Evolutionary conservation across 495 filamentous ascomycete species (phyloP).

Genomic region (Podospora pseudocomata): DNA sequence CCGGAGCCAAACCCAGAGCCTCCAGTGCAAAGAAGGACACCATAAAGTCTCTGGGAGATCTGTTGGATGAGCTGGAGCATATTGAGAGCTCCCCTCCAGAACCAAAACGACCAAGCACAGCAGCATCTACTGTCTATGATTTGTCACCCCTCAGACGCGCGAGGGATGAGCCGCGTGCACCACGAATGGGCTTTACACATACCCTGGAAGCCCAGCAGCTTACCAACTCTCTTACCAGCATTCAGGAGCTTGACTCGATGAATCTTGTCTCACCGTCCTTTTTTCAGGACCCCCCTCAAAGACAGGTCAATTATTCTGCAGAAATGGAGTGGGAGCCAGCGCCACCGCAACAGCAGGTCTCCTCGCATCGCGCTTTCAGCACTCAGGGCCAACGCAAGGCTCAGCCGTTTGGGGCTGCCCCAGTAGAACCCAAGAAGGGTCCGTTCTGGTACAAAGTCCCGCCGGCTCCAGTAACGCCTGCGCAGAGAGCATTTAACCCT

Average conservation of each 20-base stretch:
- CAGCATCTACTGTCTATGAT: neutral
- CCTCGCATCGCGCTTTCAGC: slow-evolving; percentile 49
- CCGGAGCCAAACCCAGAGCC: neutral
- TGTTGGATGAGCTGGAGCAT: slow-evolving; percentile 48
- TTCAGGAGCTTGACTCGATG: slow-evolving; percentile 20
- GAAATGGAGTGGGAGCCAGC: slow-evolving; percentile 81
- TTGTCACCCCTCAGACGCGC: slow-evolving; percentile 2
- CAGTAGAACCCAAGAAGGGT: slow-evolving; percentile 38
- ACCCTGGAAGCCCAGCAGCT: slow-evolving; percentile 9
- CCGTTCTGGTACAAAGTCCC: slow-evolving; percentile 61
- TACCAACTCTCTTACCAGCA: slow-evolving; percentile 5
- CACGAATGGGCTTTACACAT: slow-evolving; percentile 23
- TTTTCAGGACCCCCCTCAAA: neutral
- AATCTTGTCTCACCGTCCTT: slow-evolving; percentile 11
- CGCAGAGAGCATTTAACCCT: slow-evolving; percentile 61
- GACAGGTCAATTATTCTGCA: slow-evolving; percentile 38
- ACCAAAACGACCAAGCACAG: slow-evolving; percentile 10
- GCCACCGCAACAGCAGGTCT: slow-evolving; percentile 43
- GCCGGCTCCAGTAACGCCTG: slow-evolving; percentile 59
- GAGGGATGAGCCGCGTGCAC: neutral
- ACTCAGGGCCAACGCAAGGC: slow-evolving; percentile 42
- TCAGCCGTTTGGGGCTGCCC: slow-evolving; percentile 56
- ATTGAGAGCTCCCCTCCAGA: slow-evolving; percentile 34
- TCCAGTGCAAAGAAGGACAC: slow-evolving; percentile 14
- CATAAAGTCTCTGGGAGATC: slow-evolving; percentile 35